phyloP scores from a whole-genome alignment of 1,139 yeast species.

The Scheffersomyces parashehatae region DNA sequence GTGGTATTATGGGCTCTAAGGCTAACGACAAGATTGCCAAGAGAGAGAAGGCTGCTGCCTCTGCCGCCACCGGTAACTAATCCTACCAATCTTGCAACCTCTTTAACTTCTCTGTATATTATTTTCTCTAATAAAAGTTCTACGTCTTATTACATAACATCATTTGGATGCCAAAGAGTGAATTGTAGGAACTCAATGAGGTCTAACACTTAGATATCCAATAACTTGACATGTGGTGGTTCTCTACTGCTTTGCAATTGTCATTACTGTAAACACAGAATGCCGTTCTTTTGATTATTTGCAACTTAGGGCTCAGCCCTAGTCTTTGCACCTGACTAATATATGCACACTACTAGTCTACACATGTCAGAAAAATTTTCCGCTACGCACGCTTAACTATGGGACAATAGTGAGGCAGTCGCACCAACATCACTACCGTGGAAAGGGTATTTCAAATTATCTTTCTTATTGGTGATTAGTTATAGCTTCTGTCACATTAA shows the following conservation, averaged over 20 bases:
- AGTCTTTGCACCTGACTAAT: not conserved
- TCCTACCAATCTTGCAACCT: not conserved
- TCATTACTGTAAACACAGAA: no score
- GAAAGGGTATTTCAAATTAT: no score
- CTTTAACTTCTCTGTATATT: not conserved
- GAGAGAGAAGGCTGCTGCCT: constrained; percentile 20
- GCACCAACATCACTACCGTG: not conserved
- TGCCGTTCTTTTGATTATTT: no score
- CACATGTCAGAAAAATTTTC: not conserved
- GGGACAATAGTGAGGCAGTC: not conserved
- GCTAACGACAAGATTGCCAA: constrained; percentile 69
- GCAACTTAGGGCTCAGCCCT: constrained; percentile 1
- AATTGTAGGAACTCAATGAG: no score
- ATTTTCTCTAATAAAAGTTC: not conserved
- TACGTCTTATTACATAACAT: not conserved
- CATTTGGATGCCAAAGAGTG: no score
- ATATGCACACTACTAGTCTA: no score
- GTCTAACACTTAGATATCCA: no score
- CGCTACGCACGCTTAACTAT: not conserved
- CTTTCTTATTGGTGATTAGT: no score
- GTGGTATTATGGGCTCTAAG: constrained; percentile 96
- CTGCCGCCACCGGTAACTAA: constrained; percentile 11
- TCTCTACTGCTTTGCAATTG: no score
- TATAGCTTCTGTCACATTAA: not conserved
- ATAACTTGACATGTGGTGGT: no score